These are phyloP conservation scores for Gossypium trilobum DNA, from an alignment of 441 rosid genomes.

Conservation along the genomic window DNA sequence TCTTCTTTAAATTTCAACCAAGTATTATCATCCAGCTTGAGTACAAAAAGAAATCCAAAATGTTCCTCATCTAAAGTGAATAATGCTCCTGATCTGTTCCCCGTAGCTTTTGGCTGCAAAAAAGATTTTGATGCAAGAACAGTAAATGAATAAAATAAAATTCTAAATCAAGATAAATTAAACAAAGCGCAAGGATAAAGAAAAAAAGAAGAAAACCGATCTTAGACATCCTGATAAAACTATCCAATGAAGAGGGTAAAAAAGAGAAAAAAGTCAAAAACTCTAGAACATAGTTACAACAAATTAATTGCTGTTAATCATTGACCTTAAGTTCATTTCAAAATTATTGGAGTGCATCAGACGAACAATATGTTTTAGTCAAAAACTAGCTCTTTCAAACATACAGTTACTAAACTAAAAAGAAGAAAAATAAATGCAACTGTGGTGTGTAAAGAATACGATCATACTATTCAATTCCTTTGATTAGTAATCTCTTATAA, in stretches of 20 bases:
- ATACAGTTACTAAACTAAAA: not conserved
- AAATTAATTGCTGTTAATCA: not conserved
- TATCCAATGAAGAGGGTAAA: not conserved
- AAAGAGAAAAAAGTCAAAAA: not conserved
- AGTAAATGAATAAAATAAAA: slow-evolving; percentile 5
- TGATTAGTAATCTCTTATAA: not conserved
- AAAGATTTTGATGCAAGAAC: slow-evolving; percentile 20
- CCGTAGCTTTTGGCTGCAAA: slow-evolving; percentile 60
- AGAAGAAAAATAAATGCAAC: not conserved
- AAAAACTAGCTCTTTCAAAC: not conserved
- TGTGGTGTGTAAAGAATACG: not conserved
- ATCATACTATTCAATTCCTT: not conserved
- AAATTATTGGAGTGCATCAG: not conserved
- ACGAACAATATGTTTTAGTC: not conserved
- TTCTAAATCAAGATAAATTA: not conserved
- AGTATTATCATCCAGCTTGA: slow-evolving; percentile 53
- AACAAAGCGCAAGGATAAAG: not conserved
- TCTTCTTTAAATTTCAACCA: slow-evolving; percentile 64
- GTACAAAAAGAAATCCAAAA: slow-evolving; percentile 75
- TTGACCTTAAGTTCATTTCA: not conserved
- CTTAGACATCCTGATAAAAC: not conserved
- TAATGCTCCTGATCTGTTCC: slow-evolving; percentile 48
- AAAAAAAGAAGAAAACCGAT: not conserved
- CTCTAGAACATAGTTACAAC: not conserved
- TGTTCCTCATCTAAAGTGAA: slow-evolving; percentile 58